Base-by-base conservation (phyloP, 2,329 filamentous ascomycete species). In the Phyllosticta citrichinensis region DNA sequence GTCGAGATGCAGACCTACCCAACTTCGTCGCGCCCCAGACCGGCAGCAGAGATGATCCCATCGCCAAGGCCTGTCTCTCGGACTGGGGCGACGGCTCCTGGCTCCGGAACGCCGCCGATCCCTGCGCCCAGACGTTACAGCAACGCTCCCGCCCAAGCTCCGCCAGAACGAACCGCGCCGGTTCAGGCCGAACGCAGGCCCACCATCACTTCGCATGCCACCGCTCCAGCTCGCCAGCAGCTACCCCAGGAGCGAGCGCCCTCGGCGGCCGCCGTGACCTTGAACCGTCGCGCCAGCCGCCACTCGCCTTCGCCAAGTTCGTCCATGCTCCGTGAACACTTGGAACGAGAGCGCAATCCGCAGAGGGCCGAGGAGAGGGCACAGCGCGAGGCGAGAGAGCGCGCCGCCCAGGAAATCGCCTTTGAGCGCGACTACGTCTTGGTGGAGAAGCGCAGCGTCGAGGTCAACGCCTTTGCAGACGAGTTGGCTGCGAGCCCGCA, bases 381-480 rank as follows among this genome's bases (percentile, higher is more conserved):
- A 9, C 64, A 73, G 63, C 72, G 75, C 35, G 76, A 78, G 57
- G 81, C 81, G 56, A 79, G 80, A 51, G 85, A 88, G 65, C 80
- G 81, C 54, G 88, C 87, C 3, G 91, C 89, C 2, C 89, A 96
- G 68, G 93, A 97, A 65, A 86, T 95, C 56, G 89, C 89, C 1
- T 88, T 96, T 67, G 92, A 96, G 71, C 85, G 93, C 65, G 94
- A 97, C 66, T 99, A 97, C 68, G 93, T 99, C 20, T 81, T 97
- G 25, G 90, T 99, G 12, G 94, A 99, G 76, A 96, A 97, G 77
- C 86, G 88, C 65, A 88, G 91, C 20, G 92, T 99, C 11, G 93
- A 97, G 73, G 93, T 99, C 57, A 97, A 99, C 72, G 94, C 94
- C 2, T 88, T 99, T 68, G 94, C 94, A 22, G 94, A 99, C 73